phyloP scores from a whole-genome alignment of 75 land plant species.

The Pinus tabuliformis region DNA sequence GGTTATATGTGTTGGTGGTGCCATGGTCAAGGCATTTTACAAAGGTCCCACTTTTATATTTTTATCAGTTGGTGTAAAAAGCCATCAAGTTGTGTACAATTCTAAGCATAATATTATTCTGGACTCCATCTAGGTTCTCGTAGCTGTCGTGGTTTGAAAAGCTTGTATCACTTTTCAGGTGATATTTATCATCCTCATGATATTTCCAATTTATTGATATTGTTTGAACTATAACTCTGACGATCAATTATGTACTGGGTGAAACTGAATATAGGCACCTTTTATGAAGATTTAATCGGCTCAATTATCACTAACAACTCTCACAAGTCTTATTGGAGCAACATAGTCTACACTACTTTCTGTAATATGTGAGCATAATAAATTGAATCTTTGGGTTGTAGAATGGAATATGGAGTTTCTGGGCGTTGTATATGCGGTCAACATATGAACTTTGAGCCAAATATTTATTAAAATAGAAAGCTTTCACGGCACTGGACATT shows the following conservation, averaged over 20 bases:
- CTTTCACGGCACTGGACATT: no score
- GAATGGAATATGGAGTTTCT: constrained; percentile 38
- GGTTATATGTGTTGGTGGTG: background rate
- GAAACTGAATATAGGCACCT: constrained; percentile 22
- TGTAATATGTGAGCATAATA: constrained; percentile 16
- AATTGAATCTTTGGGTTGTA: constrained; percentile 30
- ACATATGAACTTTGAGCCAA: background rate
- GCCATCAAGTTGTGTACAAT: no score
- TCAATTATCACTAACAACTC: constrained; percentile 56
- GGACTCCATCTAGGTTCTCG: constrained; percentile 26
- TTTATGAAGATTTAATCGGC: constrained; percentile 45
- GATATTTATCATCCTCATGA: background rate
- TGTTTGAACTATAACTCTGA: no score
- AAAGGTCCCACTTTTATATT: background rate
- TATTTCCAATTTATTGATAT: background rate
- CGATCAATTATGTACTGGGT: no score
- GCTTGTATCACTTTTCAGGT: constrained; percentile 52
- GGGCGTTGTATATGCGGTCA: constrained; percentile 42
- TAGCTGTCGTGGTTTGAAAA: constrained; percentile 28
- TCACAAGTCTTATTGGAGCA: constrained; percentile 45
- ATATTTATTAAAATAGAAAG: background rate
- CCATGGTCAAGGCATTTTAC: background rate
- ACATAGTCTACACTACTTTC: constrained; percentile 41
- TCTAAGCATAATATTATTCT: no score
- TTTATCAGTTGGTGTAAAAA: no score